Percentiles rank a stretch among this genome's conserved stretches.
Conservation (phyloP, 768 basidiomycete species). For the Lentinula boryana region DNA sequence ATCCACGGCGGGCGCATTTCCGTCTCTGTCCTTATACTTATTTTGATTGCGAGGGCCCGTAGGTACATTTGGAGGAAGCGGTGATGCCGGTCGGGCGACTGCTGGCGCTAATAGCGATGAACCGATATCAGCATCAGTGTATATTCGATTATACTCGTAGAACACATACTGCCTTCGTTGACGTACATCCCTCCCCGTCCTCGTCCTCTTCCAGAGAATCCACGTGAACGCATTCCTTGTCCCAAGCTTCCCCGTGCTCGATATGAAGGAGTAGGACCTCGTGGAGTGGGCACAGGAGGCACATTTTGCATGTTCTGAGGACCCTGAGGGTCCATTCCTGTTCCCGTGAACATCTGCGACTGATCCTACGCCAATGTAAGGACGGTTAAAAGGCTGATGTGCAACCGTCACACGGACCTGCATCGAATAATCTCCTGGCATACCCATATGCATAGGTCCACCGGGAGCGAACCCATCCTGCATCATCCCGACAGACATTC, state of each 20-base stretch:
- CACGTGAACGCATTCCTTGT: conserved; percentile 32
- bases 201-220: conserved; percentile 32
- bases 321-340: neutral
- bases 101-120: conserved; percentile 27
- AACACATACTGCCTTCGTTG: conserved; percentile 29
- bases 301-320: neutral
- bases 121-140: neutral
- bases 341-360: conserved; percentile 35
- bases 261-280: conserved; percentile 27
- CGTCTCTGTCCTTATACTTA: conserved; percentile 86
- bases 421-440: conserved; percentile 65
- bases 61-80: conserved; percentile 80
- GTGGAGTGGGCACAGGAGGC: conserved; percentile 12
- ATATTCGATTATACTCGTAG: conserved; percentile 1
- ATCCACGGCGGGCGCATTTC: conserved; percentile 79
- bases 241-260: conserved; percentile 27
- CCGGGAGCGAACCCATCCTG: conserved; percentile 39
- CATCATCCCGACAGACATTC: conserved; percentile 34
- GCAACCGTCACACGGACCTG: conserved; percentile 48
- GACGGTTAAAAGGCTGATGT: conserved; percentile 11
- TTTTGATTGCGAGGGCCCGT: conserved; percentile 86
- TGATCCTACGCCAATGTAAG: conserved; percentile 40
- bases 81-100: conserved; percentile 74
- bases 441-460: conserved; percentile 64
- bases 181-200: conserved; percentile 32